Evolutionary conservation across 2,329 filamentous ascomycete genomes (phyloP).

Genomic region (Pseudogymnoascus verrucosus): DNA sequence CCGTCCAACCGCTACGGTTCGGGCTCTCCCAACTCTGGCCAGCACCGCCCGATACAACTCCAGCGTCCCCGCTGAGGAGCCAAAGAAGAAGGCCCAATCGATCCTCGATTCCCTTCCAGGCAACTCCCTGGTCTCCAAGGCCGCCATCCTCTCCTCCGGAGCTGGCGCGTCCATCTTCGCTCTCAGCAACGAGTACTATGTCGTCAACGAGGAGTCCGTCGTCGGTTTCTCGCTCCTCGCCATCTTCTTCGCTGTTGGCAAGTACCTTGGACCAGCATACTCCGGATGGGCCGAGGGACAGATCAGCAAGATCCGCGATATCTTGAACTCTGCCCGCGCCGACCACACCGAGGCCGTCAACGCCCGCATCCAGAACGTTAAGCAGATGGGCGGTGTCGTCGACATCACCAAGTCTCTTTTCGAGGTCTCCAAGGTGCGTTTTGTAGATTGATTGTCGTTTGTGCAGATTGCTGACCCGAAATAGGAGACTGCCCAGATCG

Average conservation of each 20-base stretch:
- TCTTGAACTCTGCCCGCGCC: conserved; percentile 86
- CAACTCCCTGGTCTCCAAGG: conserved; percentile 88
- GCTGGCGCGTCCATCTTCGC: conserved; percentile 88
- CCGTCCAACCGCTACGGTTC: conserved; percentile 71
- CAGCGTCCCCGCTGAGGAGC: conserved; percentile 77
- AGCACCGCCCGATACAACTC: conserved; percentile 58
- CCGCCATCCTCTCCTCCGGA: conserved; percentile 87
- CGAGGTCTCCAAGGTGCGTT: conserved; percentile 86
- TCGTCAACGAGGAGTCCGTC: conserved; percentile 98
- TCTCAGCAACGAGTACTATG: conserved; percentile 99
- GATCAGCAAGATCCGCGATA: conserved; percentile 85
- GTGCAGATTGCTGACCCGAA: conserved; percentile 9
- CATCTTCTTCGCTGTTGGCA: conserved; percentile 86
- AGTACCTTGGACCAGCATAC: conserved; percentile 90
- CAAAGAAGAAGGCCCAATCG: conserved; percentile 94
- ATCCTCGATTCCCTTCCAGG: conserved; percentile 90
- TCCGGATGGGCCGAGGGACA: conserved; percentile 84
- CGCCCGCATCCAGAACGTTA: conserved; percentile 85
- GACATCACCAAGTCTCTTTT: conserved; percentile 97
- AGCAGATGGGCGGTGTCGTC: conserved; percentile 90
- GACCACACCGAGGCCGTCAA: conserved; percentile 96
- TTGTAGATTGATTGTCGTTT: background rate
- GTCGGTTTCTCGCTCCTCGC: conserved; percentile 86
- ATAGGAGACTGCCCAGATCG: conserved; percentile 83
- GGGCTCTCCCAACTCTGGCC: conserved; percentile 66